Percentiles rank a stretch among this genome's conserved stretches.
These are phyloP conservation scores for Boletus rubescentipes DNA, from an alignment of 768 basidiomycete species.

Conservation along the genomic window DNA sequence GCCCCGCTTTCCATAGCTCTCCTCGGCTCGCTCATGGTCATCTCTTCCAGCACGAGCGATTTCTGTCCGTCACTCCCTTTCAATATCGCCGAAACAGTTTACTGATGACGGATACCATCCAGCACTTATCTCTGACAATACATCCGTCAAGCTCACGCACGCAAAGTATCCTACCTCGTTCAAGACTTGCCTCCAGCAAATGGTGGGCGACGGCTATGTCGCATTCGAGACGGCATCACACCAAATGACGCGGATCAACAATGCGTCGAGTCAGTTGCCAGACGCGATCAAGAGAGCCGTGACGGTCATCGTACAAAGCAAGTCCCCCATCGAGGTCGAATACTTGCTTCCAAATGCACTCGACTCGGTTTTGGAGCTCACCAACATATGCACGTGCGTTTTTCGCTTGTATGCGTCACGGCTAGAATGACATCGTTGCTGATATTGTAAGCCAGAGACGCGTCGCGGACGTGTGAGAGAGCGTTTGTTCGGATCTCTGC, in stretches of 20 bases:
- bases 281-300: slow-evolving; percentile 18
- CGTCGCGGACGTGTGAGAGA: slow-evolving; percentile 15
- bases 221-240: slow-evolving; percentile 21
- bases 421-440: neutral
- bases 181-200: slow-evolving; percentile 23
- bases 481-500: slow-evolving; percentile 15
- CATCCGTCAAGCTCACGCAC: slow-evolving; percentile 5
- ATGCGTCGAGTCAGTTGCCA: slow-evolving; percentile 17
- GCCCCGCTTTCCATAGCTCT: slow-evolving; percentile 19
- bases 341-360: slow-evolving; percentile 17
- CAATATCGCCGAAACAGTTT: too few species aligned
- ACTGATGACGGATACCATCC: too few species aligned
- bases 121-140: slow-evolving; percentile 13
- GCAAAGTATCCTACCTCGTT: slow-evolving; percentile 22
- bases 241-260: slow-evolving; percentile 23
- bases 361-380: slow-evolving; percentile 18
- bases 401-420: neutral
- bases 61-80: slow-evolving; percentile 9
- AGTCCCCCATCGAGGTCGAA: slow-evolving; percentile 11
- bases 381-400: slow-evolving; percentile 18
- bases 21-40: slow-evolving; percentile 18
- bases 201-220: slow-evolving; percentile 22
- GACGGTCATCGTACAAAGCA: slow-evolving; percentile 14
- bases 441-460: slow-evolving; percentile 4
- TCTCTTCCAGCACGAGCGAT: slow-evolving; percentile 15